These are phyloP conservation scores for Suillus discolor DNA, from an alignment of 768 basidiomycete genomes.

Conservation along the genomic window DNA sequence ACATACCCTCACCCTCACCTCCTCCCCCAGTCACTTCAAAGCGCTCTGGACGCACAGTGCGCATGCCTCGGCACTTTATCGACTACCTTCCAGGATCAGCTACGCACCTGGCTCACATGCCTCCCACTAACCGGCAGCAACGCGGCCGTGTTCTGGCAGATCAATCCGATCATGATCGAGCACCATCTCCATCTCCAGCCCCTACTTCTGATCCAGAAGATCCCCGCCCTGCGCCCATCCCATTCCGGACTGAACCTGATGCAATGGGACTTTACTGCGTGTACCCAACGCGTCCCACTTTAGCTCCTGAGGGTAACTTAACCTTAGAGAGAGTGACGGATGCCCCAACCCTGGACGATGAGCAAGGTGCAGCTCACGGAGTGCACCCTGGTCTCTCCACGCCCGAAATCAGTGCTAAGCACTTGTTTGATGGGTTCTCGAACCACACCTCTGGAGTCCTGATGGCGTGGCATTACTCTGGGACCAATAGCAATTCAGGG, in stretches of 20 bases:
- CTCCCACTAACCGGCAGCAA: conserved; percentile 1
- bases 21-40: not conserved
- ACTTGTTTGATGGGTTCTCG: conserved; percentile 18
- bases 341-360: not conserved
- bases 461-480: conserved; percentile 7
- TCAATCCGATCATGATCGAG: not conserved
- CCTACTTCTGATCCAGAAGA: too few species aligned
- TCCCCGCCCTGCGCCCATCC: not conserved
- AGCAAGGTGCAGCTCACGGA: not conserved
- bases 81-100: not conserved
- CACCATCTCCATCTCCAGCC: not conserved
- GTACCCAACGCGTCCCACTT: conserved; percentile 1
- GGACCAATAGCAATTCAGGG: conserved; percentile 18
- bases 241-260: conserved; percentile 1
- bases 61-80: not conserved
- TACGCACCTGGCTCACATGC: not conserved
- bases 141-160: not conserved
- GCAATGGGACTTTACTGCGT: not conserved
- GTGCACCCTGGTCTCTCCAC: not conserved
- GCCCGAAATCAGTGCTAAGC: not conserved
- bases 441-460: conserved; percentile 15
- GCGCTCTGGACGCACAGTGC: not conserved
- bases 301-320: not conserved
- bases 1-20: not conserved
- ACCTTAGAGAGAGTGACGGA: conserved; percentile 5